phyloP scores from a whole-genome alignment of 441 rosid species.

The Kokia cookei region DNA sequence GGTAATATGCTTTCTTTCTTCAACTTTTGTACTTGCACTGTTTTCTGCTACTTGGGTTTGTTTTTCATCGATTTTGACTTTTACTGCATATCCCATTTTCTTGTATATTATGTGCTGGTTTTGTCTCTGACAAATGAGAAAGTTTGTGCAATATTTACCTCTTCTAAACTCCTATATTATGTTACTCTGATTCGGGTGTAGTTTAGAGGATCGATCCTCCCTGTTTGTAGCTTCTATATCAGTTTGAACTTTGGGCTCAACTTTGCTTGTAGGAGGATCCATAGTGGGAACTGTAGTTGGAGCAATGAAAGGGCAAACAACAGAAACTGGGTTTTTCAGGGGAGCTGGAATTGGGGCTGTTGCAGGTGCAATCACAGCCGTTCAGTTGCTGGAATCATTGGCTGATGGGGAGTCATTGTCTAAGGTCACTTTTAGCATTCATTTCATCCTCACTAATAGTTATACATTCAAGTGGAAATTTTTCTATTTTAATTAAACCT shows the following conservation, averaged over 20 bases:
- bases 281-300: constrained; percentile 60
- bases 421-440: constrained; percentile 28
- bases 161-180: background rate
- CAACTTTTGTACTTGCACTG: background rate
- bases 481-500: background rate
- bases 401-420: constrained; percentile 54
- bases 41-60: background rate
- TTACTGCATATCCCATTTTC: background rate
- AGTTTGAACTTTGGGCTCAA: background rate
- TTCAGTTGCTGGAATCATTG: constrained; percentile 51
- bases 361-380: constrained; percentile 63
- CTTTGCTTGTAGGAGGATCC: constrained; percentile 43
- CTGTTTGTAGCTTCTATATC: no score
- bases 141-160: background rate
- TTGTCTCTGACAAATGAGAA: background rate
- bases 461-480: background rate
- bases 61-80: background rate
- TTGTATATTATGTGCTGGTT: background rate
- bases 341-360: constrained; percentile 72
- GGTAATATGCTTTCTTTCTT: constrained; percentile 27
- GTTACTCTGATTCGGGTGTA: background rate
- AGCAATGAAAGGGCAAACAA: constrained; percentile 81
- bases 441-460: background rate
- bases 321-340: constrained; percentile 61
- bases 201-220: no score